These are phyloP conservation scores for Mallotus nudiflorus DNA, from an alignment of 345 rosid genomes.

Conservation along the genomic window DNA sequence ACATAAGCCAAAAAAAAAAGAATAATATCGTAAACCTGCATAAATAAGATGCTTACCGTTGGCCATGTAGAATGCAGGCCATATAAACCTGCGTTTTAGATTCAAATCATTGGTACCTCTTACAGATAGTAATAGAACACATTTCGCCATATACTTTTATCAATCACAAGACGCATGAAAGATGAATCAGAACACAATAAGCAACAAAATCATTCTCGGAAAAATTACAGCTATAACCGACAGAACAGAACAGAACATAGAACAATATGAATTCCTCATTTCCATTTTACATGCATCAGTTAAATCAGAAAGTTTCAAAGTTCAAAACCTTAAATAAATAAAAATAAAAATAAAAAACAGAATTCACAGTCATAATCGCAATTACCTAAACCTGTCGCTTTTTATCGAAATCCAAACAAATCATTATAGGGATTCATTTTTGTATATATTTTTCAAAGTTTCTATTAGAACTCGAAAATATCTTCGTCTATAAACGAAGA, in stretches of 20 bases:
- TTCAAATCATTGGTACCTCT: conserved; percentile 17
- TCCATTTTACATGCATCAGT: background rate
- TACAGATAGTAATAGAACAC: background rate
- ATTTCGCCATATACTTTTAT: no score
- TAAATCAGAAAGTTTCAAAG: background rate
- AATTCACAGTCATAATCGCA: no score
- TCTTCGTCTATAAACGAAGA: no score
- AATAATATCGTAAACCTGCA: no score
- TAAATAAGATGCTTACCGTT: conserved; percentile 56
- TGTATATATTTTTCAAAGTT: no score
- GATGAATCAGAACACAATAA: background rate
- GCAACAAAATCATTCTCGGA: background rate
- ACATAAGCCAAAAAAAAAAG: no score
- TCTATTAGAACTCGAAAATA: no score
- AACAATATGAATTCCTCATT: background rate
- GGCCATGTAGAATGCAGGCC: conserved; percentile 86
- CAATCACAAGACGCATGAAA: background rate
- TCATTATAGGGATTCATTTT: no score
- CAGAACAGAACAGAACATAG: background rate
- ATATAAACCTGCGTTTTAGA: conserved; percentile 73
- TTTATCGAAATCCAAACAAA: no score
- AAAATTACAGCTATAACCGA: background rate
- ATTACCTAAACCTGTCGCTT: no score
- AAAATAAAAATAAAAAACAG: no score
- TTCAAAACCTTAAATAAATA: background rate